These are phyloP conservation scores for Macrotyloma uniflorum DNA, from an alignment of 306 rosid genomes.

Conservation along the genomic window DNA sequence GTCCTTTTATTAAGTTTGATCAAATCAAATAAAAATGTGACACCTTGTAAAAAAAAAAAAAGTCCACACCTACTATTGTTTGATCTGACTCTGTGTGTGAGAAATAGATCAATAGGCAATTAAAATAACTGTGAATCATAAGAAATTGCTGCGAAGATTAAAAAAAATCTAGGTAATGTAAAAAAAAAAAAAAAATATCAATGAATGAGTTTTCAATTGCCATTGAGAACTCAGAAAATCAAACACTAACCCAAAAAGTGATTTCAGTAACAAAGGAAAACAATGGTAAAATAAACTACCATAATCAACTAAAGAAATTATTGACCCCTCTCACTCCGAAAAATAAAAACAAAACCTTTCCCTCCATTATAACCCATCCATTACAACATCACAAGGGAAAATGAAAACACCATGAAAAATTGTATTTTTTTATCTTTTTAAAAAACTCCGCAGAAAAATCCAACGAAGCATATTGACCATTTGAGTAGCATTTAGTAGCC, in stretches of 20 bases:
- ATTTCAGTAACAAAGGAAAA: background rate
- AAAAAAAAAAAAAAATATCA: background rate
- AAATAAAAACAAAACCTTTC: background rate
- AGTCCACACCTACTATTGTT: background rate
- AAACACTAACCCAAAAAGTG: background rate
- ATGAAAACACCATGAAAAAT: background rate
- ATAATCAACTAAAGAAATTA: background rate
- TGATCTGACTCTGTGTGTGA: background rate
- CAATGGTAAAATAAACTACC: background rate
- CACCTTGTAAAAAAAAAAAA: too few species aligned
- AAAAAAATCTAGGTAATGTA: background rate
- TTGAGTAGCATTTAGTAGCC: slow-evolving; percentile 1
- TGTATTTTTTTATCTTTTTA: background rate
- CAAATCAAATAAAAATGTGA: too few species aligned
- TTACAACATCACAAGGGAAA: background rate
- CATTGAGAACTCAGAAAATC: background rate
- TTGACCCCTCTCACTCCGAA: background rate
- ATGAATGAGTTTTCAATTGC: background rate
- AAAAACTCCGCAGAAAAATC: background rate
- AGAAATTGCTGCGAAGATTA: background rate
- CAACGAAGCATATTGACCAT: slow-evolving; percentile 10
- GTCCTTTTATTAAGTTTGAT: background rate
- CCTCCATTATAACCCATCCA: background rate
- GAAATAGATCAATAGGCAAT: background rate
- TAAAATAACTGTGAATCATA: background rate